Conservation (phyloP, 2,329 filamentous ascomycete genomes). For the Parascedosporium putredinis region DNA sequence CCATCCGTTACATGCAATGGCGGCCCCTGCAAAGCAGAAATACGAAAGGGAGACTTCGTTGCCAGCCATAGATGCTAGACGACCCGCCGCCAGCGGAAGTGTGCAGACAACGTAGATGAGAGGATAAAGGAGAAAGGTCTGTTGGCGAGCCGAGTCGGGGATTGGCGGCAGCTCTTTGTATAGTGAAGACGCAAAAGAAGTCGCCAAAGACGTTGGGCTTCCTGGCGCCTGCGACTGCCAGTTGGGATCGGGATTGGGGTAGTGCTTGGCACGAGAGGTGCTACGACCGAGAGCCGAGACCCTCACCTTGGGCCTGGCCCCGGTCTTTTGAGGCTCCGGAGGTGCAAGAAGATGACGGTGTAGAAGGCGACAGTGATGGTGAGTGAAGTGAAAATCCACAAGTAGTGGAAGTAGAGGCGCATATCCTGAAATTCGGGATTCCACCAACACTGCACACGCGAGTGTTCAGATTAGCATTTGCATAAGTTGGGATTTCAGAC, state of each 20-base stretch:
- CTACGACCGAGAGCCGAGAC: conserved; percentile 11
- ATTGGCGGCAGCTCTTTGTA: conserved; percentile 18
- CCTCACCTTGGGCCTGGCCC: conserved; percentile 5
- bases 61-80: conserved; percentile 52
- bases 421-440: conserved; percentile 40
- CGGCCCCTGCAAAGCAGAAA: conserved; percentile 47
- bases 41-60: conserved; percentile 38
- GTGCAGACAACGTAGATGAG: conserved; percentile 61
- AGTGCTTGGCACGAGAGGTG: conserved; percentile 8
- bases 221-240: not conserved
- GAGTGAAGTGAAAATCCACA: conserved; percentile 47
- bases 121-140: conserved; percentile 56
- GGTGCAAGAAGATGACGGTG: conserved; percentile 27
- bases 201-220: conserved; percentile 9
- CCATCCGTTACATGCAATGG: conserved; percentile 47
- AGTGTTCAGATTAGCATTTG: not conserved
- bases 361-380: conserved; percentile 28
- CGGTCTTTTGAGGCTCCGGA: conserved; percentile 18
- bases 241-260: conserved; percentile 14
- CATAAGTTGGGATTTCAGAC: not conserved
- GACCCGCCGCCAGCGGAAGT: conserved; percentile 51
- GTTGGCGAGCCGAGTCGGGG: conserved; percentile 26
- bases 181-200: conserved; percentile 15
- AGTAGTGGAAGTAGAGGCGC: conserved; percentile 51
- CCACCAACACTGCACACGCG: conserved; percentile 51